Base-by-base conservation (phyloP, 805 yeast species). In the Komagataella mondaviorum region DNA sequence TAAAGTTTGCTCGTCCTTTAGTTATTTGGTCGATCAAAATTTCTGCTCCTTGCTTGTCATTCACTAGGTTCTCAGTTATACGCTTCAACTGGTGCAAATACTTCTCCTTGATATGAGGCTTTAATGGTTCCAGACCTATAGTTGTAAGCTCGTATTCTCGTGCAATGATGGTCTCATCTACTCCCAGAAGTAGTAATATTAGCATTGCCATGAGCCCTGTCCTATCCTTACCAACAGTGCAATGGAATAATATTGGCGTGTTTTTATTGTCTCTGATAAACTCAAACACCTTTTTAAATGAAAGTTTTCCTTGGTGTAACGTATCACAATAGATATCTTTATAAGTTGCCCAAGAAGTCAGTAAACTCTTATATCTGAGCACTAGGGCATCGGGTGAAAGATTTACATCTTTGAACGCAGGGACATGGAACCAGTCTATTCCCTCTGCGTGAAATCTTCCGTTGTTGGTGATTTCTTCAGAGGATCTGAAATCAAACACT, bases 181-280 rank as follows among this genome's bases (percentile, higher is more conserved):
- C 86, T 0, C 86, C 90, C 4, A 77, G 66, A 6, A 85, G 61
- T 17, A 79, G 66, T 47, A 87, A 69, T 4, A 87, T 68, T 54
- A 88, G 63, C 80, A 88, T 85, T 2, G 82, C 76, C 55, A 85
- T 61, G 12, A 86, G 71, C 0, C 95, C 96, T 0, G 96, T 87
- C 47, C 95, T 74, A 62, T 88, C 96, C 63, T 87, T 88, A 2
- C 96, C 96, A 1, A 91, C 91, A 3, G 90, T 78, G 65, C 95
- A 88, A 61, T 86, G 91, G 63, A 81, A 78, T 7, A 83, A 64
- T 53, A 88, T 66, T 2, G 77, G 75, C 18, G 66, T 68, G n/a
- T 67, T 63, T 3, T 79, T 74, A 45, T 70, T 62, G 52, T 83
- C 87, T 48, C 81, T 69, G 48, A 88, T 67, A 58, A 71, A 77